Evolutionary conservation across 306 rosid species (phyloP), one percentile per base, ranked within the genome.

Genomic region (Styphnolobium japonicum): DNA sequence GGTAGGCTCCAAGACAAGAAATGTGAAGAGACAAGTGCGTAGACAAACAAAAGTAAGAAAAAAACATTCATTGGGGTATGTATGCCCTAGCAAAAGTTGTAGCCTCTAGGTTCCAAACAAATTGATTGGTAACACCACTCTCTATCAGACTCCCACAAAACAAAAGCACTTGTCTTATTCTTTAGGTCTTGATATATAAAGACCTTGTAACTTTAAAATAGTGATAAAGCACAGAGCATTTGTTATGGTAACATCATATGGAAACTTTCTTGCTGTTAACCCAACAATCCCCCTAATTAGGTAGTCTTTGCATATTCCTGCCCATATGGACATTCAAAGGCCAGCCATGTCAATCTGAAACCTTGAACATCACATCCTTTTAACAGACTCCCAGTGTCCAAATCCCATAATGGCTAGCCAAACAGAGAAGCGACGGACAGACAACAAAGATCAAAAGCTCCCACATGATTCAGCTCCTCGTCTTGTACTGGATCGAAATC

Each of bases 121-220:
- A 81, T 5, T 46, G 72, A 76, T 72, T 71, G 61, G 67, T 36
- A 43, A 46, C 63, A 15, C 53, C 3, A 63, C 51, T 27, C 29
- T 27, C 2, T 27, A 3, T 52, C 64, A 9, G 6, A 68, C 42
- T 11, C 33, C 0, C 25, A 45, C 42, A 2, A 46, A 37, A n/a
- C n/a, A n/a, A n/a, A n/a, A n/a, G n/a, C 31, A 5, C 6, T 33
- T 58, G 81, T 81, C 87, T 66, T 82, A 49, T 77, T 80, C 80
- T 77, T 77, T 29, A 77, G 84, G 84, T 63, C 73, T 80, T 80
- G 75, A 80, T 71, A 56, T 84, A 88, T 86, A 82, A 83, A 76
- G 90, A 81, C 91, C 78, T 81, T 81, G 78, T 81, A 90, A 88
- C 92, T 86, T 81, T 57, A 85, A 83, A 79, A 76, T 65, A 86